A percentile compares a stretch with the other conserved stretches of the same genome.
Evolutionary conservation across 345 rosid species (phyloP).

Genomic region (Streptanthus diversifolius): DNA sequence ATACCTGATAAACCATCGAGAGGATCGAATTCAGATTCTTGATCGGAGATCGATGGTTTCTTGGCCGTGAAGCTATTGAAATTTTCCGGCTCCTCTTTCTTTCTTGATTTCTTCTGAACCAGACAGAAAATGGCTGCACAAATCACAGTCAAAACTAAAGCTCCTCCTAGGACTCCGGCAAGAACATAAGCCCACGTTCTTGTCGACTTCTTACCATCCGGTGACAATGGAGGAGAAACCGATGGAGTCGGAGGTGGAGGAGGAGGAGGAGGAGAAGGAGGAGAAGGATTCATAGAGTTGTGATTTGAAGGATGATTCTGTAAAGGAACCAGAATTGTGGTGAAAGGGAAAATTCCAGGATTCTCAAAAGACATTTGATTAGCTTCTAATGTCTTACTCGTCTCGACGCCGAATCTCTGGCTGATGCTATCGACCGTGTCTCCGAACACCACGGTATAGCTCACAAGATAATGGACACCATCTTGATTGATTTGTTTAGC

Average conservation of each 20-base stretch:
- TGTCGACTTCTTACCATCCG: constrained; percentile 29
- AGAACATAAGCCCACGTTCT: constrained; percentile 58
- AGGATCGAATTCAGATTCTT: constrained; percentile 37
- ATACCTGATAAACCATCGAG: constrained; percentile 43
- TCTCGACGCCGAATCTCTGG: constrained; percentile 40
- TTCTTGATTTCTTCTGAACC: constrained; percentile 25
- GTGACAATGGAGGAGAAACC: constrained; percentile 30
- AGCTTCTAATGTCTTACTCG: constrained; percentile 37
- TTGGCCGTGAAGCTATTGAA: constrained; percentile 33
- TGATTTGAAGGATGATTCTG: constrained; percentile 34
- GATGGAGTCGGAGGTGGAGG: constrained; percentile 29
- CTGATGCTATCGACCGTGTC: constrained; percentile 34
- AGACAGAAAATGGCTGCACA: constrained; percentile 37
- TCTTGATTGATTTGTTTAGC: constrained; percentile 42
- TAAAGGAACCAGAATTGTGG: constrained; percentile 55
- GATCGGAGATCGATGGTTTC: constrained; percentile 27
- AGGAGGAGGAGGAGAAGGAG: constrained; percentile 28
- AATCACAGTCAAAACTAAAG: constrained; percentile 25
- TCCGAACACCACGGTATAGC: constrained; percentile 38
- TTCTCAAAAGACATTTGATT: constrained; percentile 37
- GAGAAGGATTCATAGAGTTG: constrained; percentile 33
- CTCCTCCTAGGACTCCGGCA: constrained; percentile 51
- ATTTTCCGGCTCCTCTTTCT: constrained; percentile 19
- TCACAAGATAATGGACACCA: constrained; percentile 43
- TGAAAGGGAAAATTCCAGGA: constrained; percentile 39